These are phyloP conservation scores for Starmerella cellae DNA, from an alignment of 805 yeast genomes.

Conservation along the genomic window DNA sequence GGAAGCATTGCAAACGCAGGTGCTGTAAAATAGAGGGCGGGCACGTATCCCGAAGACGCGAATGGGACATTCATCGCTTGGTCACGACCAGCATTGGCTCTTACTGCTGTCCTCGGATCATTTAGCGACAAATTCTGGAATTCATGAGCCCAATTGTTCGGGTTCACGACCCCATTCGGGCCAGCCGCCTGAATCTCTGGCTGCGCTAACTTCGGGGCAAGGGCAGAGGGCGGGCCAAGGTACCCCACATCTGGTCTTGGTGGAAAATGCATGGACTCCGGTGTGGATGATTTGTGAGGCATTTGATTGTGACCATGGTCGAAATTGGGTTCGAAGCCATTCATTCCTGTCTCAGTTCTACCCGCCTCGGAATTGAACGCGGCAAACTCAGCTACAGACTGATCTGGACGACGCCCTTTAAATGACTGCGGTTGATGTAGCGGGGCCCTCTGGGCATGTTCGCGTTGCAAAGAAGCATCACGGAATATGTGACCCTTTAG, in stretches of 20 bases:
- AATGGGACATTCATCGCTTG: not conserved
- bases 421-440: conserved; percentile 1
- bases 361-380: conserved; percentile 1
- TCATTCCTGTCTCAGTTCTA: not conserved
- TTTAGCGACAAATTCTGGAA: conserved; percentile 5
- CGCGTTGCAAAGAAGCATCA: conserved; percentile 15
- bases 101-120: not conserved
- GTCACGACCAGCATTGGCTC: not conserved
- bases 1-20: no score
- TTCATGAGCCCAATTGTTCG: conserved; percentile 8
- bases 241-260: not conserved
- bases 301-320: not conserved
- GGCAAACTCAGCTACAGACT: conserved; percentile 1
- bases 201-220: not conserved
- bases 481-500: conserved; percentile 9
- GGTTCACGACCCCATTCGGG: not conserved
- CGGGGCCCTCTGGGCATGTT: conserved; percentile 1
- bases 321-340: not conserved
- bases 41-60: not conserved
- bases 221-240: conserved; percentile 5
- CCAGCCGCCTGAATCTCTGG: not conserved
- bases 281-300: not conserved
- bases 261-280: no score
- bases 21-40: no score
- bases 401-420: not conserved